Base-by-base conservation (phyloP, 2,329 filamentous ascomycete genomes). In the Scolecobasidium constrictum region DNA sequence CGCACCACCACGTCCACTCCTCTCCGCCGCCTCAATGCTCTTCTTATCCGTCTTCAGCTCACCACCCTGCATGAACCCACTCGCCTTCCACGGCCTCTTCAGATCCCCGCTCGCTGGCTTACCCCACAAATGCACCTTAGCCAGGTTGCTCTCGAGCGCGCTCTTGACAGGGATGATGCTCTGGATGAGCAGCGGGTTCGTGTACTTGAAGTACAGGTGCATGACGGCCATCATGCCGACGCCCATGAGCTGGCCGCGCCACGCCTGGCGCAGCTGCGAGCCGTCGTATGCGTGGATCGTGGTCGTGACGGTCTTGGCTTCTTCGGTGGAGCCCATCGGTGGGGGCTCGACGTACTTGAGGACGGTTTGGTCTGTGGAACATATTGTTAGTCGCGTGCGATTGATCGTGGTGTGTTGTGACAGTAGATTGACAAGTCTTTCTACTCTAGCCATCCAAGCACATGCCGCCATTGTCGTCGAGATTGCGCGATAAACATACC, bases 201-300 rank as follows among this genome's bases (percentile, higher is more conserved):
- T 96, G 81, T 96, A 98, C 66, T 95, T 88, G 75, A 98, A 84
- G 80, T 96, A 98, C 48, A 98, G 53, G 71, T 98, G 92, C 90
- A 98, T 96, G 59, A 95, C 85, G 48, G 67, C 79, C 90, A 98
- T 96, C 88, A 98, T 98, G 64, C 77, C 88, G 46, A 98, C 73
- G 47, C 92, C 92, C 85, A 94, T 96, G 57, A 93, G 69, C 71
- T 96, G 90, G 50, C 81, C 77, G 66, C 92, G 92, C 75, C 90
- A 86, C 52, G 86, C 75, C 50, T 77, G 72, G 68, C 83, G 83
- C 60, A 96, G 75, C 71, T 96, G 90, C 55, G 75, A 69, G 56
- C 79, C 73, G 66, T 98, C 92, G 75, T 98, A 98, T 58, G 88
- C 87, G 70, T 93, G 83, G 63, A 95, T 77, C 49, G 92, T 98